Conservation (phyloP, 805 yeast genomes). For the Wickerhamiella allomyrinae region DNA sequence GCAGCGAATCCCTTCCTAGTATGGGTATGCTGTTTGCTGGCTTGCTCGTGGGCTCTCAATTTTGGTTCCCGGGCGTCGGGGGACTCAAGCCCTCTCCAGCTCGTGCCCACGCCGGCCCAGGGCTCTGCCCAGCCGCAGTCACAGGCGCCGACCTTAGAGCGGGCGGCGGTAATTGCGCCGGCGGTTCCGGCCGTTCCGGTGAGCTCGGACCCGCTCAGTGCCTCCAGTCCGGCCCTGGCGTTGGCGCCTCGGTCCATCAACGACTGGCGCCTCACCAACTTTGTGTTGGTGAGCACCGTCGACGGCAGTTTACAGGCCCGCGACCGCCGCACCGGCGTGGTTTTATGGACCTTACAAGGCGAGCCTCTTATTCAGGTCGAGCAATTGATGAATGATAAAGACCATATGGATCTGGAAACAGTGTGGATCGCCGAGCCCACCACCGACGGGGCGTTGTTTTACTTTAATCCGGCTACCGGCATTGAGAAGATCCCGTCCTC, state of each 20-base stretch:
- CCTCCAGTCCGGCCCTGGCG: background rate
- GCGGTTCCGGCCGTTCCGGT: background rate
- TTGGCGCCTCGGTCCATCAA: conserved; percentile 21
- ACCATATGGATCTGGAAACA: conserved; percentile 12
- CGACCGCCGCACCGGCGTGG: conserved; percentile 56
- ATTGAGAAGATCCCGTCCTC: conserved; percentile 70
- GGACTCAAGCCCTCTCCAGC: too few species aligned
- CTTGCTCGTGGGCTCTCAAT: background rate
- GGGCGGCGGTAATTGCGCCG: background rate
- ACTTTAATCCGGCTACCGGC: conserved; percentile 62
- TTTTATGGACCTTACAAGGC: conserved; percentile 62
- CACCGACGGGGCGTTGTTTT: conserved; percentile 70
- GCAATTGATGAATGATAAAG: conserved; percentile 8
- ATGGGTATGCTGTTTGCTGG: background rate
- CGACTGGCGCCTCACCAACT: conserved; percentile 40
- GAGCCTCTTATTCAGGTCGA: conserved; percentile 39
- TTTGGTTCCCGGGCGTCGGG: too few species aligned
- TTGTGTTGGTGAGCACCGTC: conserved; percentile 60
- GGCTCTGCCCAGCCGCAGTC: background rate
- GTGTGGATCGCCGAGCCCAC: conserved; percentile 82
- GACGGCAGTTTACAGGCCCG: conserved; percentile 82
- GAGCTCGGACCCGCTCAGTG: background rate
- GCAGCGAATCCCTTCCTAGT: background rate
- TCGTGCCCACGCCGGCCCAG: background rate
- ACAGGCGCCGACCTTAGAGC: background rate